These are phyloP conservation scores for Ligustrum vulgare DNA, from an alignment of 257 asterid genomes.

Conservation along the genomic window DNA sequence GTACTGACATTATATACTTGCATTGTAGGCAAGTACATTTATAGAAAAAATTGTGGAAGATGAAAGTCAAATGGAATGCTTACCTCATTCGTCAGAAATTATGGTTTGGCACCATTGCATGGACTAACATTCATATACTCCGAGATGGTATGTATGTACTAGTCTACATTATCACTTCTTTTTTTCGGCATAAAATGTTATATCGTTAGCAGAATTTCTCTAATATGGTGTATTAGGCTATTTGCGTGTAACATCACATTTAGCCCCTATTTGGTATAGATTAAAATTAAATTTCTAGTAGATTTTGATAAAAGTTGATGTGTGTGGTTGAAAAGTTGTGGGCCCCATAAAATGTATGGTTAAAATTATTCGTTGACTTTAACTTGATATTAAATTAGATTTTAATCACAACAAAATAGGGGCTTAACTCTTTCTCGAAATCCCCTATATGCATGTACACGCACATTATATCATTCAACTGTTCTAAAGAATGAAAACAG, in stretches of 20 bases:
- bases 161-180: conserved; percentile 27
- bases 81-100: conserved; percentile 33
- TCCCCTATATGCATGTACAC: neutral
- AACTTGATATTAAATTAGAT: no score
- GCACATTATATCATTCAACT: neutral
- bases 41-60: conserved; percentile 79
- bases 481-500: neutral
- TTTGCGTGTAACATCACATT: neutral
- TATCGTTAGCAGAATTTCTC: neutral
- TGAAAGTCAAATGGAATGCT: conserved; percentile 84
- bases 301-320: no score
- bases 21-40: conserved; percentile 62
- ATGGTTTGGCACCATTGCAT: conserved; percentile 62
- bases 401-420: no score
- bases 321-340: no score
- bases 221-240: neutral
- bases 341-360: no score
- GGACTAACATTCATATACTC: conserved; percentile 32
- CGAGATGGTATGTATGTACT: conserved; percentile 29
- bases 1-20: conserved; percentile 10
- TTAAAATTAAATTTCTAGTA: no score
- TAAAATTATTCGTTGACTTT: no score
- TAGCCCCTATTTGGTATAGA: no score
- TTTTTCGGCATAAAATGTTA: conserved; percentile 26
- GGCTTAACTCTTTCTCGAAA: neutral